These are phyloP conservation scores for Ceratocystiopsis brevicomis DNA, from an alignment of 2,329 filamentous ascomycete genomes.

Conservation along the genomic window DNA sequence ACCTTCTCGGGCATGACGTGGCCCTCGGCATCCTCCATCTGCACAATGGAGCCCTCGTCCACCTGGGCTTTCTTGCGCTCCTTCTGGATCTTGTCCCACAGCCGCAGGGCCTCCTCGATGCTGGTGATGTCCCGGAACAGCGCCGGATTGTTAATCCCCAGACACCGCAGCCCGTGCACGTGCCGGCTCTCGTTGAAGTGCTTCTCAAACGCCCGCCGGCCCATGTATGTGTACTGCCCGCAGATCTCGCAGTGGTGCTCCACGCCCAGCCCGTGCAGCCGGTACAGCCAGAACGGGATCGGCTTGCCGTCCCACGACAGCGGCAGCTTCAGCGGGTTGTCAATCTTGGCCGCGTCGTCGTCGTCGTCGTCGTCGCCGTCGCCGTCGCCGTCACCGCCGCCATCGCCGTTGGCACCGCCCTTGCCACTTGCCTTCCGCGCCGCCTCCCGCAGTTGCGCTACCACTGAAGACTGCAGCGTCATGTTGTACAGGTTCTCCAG, in stretches of 20 bases:
- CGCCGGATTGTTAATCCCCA: conserved; percentile 80
- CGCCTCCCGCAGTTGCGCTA: conserved; percentile 22
- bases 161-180: conserved; percentile 79
- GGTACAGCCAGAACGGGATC: conserved; percentile 97
- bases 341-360: conserved; percentile 72
- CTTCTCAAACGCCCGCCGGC: conserved; percentile 87
- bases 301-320: conserved; percentile 97
- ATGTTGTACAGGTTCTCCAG: conserved; percentile 61
- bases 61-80: conserved; percentile 64
- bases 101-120: conserved; percentile 69
- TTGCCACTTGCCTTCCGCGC: conserved; percentile 55
- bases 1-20: conserved; percentile 99
- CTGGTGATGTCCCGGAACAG: conserved; percentile 86
- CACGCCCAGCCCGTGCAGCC: conserved; percentile 82
- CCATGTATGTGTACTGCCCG: conserved; percentile 25
- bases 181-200: conserved; percentile 92
- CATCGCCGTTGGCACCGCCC: conserved; percentile 35
- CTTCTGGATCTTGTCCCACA: conserved; percentile 86
- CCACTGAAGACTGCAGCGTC: conserved; percentile 26
- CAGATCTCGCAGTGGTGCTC: conserved; percentile 95
- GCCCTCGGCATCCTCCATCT: conserved; percentile 95
- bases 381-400: conserved; percentile 11
- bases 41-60: conserved; percentile 67
- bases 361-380: conserved; percentile 25
- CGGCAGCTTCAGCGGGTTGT: conserved; percentile 91